Conservation (phyloP, 1,284 basidiomycete genomes). For the Ganoderma lingzhi region DNA sequence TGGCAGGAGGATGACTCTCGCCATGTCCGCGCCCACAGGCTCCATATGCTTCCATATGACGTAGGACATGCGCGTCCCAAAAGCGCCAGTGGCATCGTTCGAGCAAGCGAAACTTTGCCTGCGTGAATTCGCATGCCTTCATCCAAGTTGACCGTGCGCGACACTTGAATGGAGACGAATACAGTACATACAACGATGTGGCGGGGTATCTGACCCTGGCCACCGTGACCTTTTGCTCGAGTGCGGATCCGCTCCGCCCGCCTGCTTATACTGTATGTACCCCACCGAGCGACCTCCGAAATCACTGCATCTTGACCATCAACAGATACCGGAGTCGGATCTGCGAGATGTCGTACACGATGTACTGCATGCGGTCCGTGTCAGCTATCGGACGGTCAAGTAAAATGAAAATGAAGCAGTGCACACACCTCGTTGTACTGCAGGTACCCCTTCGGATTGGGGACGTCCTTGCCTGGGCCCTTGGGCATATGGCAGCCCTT, state of each 20-base stretch:
- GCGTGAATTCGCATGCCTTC: not conserved
- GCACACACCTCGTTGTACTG: constrained; percentile 63
- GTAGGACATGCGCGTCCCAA: not conserved
- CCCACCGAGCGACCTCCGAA: not conserved
- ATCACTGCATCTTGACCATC: constrained; percentile 50
- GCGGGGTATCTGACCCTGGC: not conserved
- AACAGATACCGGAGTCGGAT: constrained; percentile 51
- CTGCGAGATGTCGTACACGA: constrained; percentile 50
- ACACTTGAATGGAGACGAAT: not conserved
- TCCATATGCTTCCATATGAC: not conserved
- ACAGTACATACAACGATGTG: not conserved
- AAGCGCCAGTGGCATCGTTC: not conserved
- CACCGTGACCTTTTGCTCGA: not conserved
- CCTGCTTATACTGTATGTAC: no score
- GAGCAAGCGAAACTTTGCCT: not conserved
- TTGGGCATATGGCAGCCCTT: constrained; percentile 67
- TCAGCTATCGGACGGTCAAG: not conserved
- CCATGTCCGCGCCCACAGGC: not conserved
- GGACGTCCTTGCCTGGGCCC: constrained; percentile 51
- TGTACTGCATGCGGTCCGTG: constrained; percentile 37
- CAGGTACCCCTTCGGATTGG: constrained; percentile 42
- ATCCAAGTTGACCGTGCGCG: not conserved
- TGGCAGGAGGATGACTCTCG: not conserved
- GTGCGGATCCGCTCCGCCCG: not conserved
- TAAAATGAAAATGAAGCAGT: not conserved